Conservation (phyloP, 2,329 filamentous ascomycete species). For the Trichoderma guizhouense region DNA sequence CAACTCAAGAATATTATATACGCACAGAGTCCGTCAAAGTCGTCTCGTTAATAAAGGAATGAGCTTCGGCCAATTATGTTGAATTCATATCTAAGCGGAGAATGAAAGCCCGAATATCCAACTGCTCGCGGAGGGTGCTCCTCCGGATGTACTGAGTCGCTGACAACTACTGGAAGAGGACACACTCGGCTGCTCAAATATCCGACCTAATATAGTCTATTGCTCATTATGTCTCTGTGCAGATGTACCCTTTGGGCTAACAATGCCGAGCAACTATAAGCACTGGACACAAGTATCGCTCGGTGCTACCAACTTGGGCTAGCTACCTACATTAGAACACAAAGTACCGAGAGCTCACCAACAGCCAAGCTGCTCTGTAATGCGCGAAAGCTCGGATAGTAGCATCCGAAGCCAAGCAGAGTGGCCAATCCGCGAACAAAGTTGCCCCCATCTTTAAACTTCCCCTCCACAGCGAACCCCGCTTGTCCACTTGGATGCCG, state of each 20-base stretch:
- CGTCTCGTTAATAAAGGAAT: background rate
- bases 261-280: background rate
- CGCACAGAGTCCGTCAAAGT: background rate
- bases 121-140: background rate
- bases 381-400: background rate
- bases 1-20: background rate
- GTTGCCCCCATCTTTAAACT: background rate
- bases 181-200: background rate
- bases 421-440: conserved; percentile 1
- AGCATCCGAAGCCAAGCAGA: background rate
- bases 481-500: conserved; percentile 3
- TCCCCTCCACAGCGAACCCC: background rate
- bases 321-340: background rate
- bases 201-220: background rate
- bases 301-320: background rate
- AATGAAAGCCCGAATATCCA: background rate
- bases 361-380: background rate
- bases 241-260: background rate
- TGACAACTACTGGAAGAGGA: background rate
- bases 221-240: background rate
- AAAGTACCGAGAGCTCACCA: background rate
- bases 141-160: background rate
- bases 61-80: background rate
- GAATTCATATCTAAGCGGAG: background rate
- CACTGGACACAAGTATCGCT: background rate